Conservation (phyloP, 371 early-diverging fungal species). For the Apophysomyces trapeziformis region DNA sequence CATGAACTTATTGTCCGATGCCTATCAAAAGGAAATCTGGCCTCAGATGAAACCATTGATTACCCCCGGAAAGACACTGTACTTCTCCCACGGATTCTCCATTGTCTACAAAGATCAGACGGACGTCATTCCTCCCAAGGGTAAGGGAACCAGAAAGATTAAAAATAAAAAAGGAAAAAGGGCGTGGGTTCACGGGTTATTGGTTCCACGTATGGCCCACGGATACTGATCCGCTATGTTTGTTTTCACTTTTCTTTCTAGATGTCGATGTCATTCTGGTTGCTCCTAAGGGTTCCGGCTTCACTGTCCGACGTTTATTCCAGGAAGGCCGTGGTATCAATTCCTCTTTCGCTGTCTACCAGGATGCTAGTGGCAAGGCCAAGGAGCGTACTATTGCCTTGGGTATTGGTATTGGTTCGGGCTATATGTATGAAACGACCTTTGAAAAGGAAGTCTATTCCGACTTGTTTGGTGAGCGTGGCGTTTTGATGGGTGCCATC, state of each 20-base stretch:
- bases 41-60: constrained; percentile 85
- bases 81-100: constrained; percentile 98
- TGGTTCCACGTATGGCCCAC: too few species aligned
- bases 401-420: constrained; percentile 95
- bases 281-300: constrained; percentile 96
- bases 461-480: constrained; percentile 97
- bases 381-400: constrained; percentile 91
- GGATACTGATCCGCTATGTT: not conserved
- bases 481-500: constrained; percentile 98
- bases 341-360: constrained; percentile 95
- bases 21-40: constrained; percentile 95
- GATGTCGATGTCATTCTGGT: constrained; percentile 96
- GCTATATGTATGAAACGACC: constrained; percentile 97
- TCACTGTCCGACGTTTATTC: constrained; percentile 96
- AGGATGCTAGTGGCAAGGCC: constrained; percentile 93
- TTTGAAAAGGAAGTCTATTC: constrained; percentile 97
- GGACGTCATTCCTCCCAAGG: constrained; percentile 85
- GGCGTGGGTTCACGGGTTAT: not conserved
- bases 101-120: constrained; percentile 95
- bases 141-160: constrained; percentile 16
- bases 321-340: constrained; percentile 97
- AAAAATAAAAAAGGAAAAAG: constrained; percentile 1
- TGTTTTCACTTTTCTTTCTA: constrained; percentile 13
- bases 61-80: constrained; percentile 97
- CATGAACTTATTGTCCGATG: constrained; percentile 97